Conservation (phyloP, 1,284 basidiomycete genomes). For the Trametes sp. region DNA sequence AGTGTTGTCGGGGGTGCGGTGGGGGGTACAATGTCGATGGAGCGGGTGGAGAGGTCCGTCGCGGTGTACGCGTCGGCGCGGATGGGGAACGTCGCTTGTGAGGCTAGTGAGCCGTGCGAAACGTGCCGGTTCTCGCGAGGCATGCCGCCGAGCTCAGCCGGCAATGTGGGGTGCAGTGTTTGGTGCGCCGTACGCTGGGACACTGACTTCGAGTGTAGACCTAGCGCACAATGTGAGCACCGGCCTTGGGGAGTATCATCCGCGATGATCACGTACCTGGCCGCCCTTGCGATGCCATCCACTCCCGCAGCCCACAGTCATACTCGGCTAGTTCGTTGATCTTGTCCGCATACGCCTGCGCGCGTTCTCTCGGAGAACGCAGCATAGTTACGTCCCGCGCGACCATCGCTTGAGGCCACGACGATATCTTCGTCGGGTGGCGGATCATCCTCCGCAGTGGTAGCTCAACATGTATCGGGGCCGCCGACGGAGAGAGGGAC, state of each 20-base stretch:
- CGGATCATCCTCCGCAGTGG: constrained; percentile 9
- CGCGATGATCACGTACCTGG: constrained; percentile 55
- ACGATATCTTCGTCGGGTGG: constrained; percentile 33
- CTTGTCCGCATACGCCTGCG: constrained; percentile 79
- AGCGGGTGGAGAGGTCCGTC: constrained; percentile 69
- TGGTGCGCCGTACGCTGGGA: constrained; percentile 28
- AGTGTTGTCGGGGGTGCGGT: constrained; percentile 66
- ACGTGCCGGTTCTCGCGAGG: constrained; percentile 63
- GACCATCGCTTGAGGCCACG: constrained; percentile 78
- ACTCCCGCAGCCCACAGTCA: constrained; percentile 83
- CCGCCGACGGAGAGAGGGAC: constrained; percentile 54
- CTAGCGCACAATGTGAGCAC: background rate
- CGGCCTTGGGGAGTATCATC: background rate
- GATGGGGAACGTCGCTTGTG: constrained; percentile 79
- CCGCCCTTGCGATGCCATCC: constrained; percentile 66
- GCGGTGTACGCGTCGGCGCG: constrained; percentile 78
- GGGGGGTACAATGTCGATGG: constrained; percentile 54
- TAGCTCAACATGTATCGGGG: constrained; percentile 31
- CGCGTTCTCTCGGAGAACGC: constrained; percentile 75
- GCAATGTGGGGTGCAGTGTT: constrained; percentile 27
- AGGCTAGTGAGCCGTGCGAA: constrained; percentile 73
- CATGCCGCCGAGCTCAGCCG: constrained; percentile 27
- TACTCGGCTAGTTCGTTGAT: constrained; percentile 83
- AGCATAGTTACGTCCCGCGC: constrained; percentile 71
- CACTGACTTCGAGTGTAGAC: constrained; percentile 20